Evolutionary conservation across 2,329 filamentous ascomycete species (phyloP), one percentile per base, ranked within the genome.

Genomic region (Chalara sp.): DNA sequence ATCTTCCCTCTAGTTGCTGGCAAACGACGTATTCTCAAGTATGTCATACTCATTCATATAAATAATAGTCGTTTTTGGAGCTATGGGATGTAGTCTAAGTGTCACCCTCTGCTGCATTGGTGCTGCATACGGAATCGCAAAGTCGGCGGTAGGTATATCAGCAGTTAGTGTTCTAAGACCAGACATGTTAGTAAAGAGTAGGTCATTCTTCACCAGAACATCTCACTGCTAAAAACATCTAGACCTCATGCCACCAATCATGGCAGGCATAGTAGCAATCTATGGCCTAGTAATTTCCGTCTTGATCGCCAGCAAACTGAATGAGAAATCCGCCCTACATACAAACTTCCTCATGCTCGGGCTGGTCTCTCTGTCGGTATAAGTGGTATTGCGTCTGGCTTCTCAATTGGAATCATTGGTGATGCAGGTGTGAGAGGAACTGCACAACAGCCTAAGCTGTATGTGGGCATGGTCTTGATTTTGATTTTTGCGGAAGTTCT

Each of bases 191-290:
- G 90, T 97, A 71, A 96, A 95, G 85, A 97, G 91, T 96, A 84
- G 66, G 89, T 52, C 29, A 39, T 21, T 21, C 21, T 21, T 21
- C 21, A 21, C 21, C 21, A 21, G 21, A 21, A n/a, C 13, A 11
- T 32, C 12, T 30, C 31, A 40, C 12, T 10, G 13, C 43, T 49
- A 47, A 45, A 29, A 5, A 12, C 12, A 29, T 11, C 10, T 62
- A 96, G 92, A 96, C 80, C 95, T 97, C 72, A 91, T 97, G 63
- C 92, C 92, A 70, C 91, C 96, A 74, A 95, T 99, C 83, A 96
- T 99, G 89, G 91, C 93, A 77, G 93, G 92, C 95, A 96, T 97
- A 75, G 96, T 99, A 73, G 91, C 89, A 84, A 97, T 97, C 73
- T 97, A 92, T 76, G 87, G 87, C 65, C 81, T 92, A 61, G 87